Percentiles rank a stretch among this genome's conserved stretches.
These are phyloP conservation scores for Volvox carteri DNA, from an alignment of 163 green algal species.

Conservation along the genomic window DNA sequence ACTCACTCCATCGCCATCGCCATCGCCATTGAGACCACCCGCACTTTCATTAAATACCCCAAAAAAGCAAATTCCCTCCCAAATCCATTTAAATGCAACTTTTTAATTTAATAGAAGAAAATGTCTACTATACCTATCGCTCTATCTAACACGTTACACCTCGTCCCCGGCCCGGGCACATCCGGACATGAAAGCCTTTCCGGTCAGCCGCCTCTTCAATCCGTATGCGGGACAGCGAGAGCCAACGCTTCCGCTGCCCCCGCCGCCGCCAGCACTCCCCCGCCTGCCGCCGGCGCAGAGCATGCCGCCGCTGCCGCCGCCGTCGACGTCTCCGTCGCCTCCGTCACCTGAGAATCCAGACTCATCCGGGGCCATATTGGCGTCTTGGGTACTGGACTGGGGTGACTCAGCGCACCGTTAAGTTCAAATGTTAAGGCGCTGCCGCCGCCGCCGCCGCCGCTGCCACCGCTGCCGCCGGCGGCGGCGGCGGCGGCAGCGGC, in stretches of 20 bases:
- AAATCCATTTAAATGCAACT: too few species aligned
- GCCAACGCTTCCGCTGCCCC: not conserved
- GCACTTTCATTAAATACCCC: too few species aligned
- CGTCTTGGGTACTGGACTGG: constrained; percentile 13
- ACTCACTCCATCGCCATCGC: not conserved
- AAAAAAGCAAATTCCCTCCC: too few species aligned
- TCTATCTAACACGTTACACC: too few species aligned
- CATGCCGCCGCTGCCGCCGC: not conserved
- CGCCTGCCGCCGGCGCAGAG: not conserved
- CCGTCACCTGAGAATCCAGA: not conserved
- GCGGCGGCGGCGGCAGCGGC: too few species aligned
- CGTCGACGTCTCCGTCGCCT: too few species aligned
- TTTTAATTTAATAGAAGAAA: too few species aligned
- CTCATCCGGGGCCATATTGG: constrained; percentile 16
- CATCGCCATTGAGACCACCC: too few species aligned
- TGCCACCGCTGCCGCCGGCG: not conserved
- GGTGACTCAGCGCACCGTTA: not conserved
- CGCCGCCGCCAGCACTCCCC: not conserved
- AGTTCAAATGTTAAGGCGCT: not conserved
- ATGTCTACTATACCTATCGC: too few species aligned
- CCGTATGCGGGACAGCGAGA: too few species aligned
- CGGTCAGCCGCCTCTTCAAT: not conserved
- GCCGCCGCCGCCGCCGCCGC: not conserved
- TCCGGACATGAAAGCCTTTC: too few species aligned
- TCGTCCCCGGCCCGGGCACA: too few species aligned